Base-by-base conservation (phyloP, 257 asterid genomes). In the Anisodus acutangulus region DNA sequence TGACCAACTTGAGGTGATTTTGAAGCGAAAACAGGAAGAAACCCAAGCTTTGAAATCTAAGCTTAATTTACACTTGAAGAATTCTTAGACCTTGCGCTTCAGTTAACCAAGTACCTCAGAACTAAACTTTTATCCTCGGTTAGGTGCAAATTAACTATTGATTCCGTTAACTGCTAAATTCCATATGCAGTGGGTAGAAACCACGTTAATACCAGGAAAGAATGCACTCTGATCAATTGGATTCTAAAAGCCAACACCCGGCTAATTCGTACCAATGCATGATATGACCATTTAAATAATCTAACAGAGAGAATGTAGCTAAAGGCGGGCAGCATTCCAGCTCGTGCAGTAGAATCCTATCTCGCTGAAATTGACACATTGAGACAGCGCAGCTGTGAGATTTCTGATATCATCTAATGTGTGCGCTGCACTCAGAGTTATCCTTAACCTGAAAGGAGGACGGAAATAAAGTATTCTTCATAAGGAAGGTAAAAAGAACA, bases 381-480 rank as follows among this genome's bases (percentile, higher is more conserved):
- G 88, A 53, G 93, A 90, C 85, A 95, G 88, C 3, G 95, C 98
- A 54, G 84, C 81, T n/a, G 91, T 87, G 45, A 95, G 96, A 90
- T 87, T 93, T 87, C 87, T 89, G 89, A 94, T 85, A 90, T 95
- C 98, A 72, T 92, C 98, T 80, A 31, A 78, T 2, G 98, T 94
- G 93, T 95, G 98, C 37, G 85, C 98, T 84, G 98, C 98, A 81
- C 97, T 94, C 67, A 94, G 90, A 83, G 97, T 93, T 85, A 95
- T 90, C 91, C 98, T 90, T 91, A 94, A 90, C 91, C 98, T 94
- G 83, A 74, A 74, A 72, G 19, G 80, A 11, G 39, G 11, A 51
- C 3, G 7, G 12, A 51, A 22, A 9, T 49, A 74, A 43, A 49
- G 10, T 72, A 2, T 45, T 45, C 43, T 22, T 59, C 66, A 17